Conservation (phyloP, 2,329 filamentous ascomycete genomes). For the Ophiostoma sp. region DNA sequence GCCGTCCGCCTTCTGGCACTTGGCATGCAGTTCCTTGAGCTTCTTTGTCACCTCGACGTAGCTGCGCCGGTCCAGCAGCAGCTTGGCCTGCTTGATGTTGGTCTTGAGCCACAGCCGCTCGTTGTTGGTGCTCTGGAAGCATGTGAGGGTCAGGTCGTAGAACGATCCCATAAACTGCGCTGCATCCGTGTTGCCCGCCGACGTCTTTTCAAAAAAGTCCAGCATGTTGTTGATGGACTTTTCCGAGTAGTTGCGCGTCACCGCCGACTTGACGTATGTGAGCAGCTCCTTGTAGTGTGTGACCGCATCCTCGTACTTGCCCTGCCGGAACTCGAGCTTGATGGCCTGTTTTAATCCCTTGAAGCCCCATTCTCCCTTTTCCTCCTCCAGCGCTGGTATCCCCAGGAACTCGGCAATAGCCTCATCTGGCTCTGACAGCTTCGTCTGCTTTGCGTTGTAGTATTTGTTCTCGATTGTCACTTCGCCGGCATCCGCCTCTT, state of each 20-base stretch:
- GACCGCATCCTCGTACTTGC: conserved; percentile 78
- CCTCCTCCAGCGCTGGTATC: conserved; percentile 73
- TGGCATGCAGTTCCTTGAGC: conserved; percentile 78
- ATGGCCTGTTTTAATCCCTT: conserved; percentile 97
- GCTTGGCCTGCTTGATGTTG: conserved; percentile 89
- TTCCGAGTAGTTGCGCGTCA: conserved; percentile 96
- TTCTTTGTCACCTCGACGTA: conserved; percentile 76
- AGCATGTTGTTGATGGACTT: conserved; percentile 99
- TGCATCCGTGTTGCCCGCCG: conserved; percentile 63
- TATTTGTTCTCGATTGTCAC: conserved; percentile 99
- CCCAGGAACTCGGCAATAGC: conserved; percentile 90
- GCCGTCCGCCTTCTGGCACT: conserved; percentile 83
- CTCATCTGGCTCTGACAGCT: conserved; percentile 76
- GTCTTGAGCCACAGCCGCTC: conserved; percentile 97
- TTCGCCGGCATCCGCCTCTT: conserved; percentile 80
- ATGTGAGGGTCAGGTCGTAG: conserved; percentile 87
- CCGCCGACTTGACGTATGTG: conserved; percentile 93
- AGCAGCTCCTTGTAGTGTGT: conserved; percentile 92
- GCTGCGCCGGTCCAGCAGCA: conserved; percentile 87
- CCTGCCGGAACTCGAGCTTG: conserved; percentile 91
- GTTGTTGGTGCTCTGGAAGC: conserved; percentile 96
- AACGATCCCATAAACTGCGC: conserved; percentile 87
- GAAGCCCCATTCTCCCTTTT: conserved; percentile 98
- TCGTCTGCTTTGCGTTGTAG: conserved; percentile 98
- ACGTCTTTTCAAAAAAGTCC: conserved; percentile 92